A percentile compares a stretch with the other conserved stretches of the same genome.
Evolutionary conservation across 495 filamentous ascomycete genomes (phyloP).

Genomic region (Thermochaetoides thermophila): DNA sequence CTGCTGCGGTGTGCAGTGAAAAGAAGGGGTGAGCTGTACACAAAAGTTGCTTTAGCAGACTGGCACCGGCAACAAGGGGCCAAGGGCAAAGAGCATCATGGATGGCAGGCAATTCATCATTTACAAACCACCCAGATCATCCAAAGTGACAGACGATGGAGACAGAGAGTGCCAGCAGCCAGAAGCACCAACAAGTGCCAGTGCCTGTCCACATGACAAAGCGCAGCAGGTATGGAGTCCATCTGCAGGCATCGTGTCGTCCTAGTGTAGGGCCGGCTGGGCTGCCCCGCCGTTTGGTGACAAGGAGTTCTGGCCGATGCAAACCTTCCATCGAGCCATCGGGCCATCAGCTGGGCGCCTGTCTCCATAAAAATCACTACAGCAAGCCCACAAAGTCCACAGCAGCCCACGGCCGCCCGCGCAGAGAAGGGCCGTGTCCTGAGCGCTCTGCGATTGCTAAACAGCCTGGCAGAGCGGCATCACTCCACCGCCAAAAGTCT

Average conservation of each 20-base stretch:
- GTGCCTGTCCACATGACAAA: conserved; percentile 10
- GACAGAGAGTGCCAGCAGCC: too few relatives aligned
- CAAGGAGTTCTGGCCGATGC: conserved; percentile 10
- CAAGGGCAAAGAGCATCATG: not conserved
- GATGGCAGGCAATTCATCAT: not conserved
- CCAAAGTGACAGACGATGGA: not conserved
- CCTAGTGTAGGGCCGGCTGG: conserved; percentile 2
- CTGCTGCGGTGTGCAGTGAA: not conserved
- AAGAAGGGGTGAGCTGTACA: too few relatives aligned
- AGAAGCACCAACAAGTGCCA: too few relatives aligned
- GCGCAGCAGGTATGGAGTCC: conserved; percentile 8
- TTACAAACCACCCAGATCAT: not conserved
- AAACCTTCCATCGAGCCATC: too few relatives aligned
- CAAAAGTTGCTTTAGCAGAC: too few relatives aligned
- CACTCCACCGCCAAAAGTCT: too few relatives aligned
- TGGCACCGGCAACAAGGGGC: too few relatives aligned
- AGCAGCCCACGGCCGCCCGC: not conserved
- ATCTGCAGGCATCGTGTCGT: conserved; percentile 9
- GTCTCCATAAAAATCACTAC: too few relatives aligned
- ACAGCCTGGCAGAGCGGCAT: too few relatives aligned
- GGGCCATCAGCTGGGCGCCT: not conserved
- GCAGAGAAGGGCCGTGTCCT: too few relatives aligned
- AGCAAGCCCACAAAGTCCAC: conserved; percentile 3
- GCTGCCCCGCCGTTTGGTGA: conserved; percentile 4
- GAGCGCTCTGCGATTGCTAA: too few relatives aligned